A percentile compares a stretch with the other conserved stretches of the same genome.
Evolutionary conservation across 169 alveolate genomes (phyloP).

Genomic region (Eimeria zaria): DNA sequence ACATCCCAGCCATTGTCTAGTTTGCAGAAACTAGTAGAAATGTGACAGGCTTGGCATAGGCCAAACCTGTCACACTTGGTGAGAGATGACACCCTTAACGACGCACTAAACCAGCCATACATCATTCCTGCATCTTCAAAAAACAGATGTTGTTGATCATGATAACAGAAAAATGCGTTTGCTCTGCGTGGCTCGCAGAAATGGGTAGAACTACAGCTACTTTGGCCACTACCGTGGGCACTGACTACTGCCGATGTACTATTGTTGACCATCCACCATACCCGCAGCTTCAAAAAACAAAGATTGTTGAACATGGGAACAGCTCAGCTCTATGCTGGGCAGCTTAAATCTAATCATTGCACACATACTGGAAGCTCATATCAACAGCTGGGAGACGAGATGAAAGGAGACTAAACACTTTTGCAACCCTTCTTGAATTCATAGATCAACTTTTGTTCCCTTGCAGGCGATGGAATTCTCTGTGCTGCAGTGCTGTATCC

Average conservation of each 20-base stretch:
- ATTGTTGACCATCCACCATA: neutral
- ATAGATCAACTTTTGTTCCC: neutral
- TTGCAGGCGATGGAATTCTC: slow-evolving; percentile 32
- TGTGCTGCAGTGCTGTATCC: slow-evolving; percentile 67
- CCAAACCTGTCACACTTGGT: too few relatives aligned
- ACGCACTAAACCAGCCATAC: too few relatives aligned
- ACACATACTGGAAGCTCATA: neutral
- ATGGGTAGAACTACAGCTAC: neutral
- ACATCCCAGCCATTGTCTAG: neutral
- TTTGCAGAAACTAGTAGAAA: too few relatives aligned
- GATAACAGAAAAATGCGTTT: neutral
- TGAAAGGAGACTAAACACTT: too few relatives aligned
- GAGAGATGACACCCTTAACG: too few relatives aligned
- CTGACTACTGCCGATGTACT: neutral
- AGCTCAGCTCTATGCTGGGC: neutral
- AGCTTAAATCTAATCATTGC: neutral
- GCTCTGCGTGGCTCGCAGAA: neutral
- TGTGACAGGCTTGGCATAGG: too few relatives aligned
- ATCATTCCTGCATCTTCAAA: too few relatives aligned
- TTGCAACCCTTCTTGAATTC: neutral
- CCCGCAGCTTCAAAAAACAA: neutral
- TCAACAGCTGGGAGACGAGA: neutral
- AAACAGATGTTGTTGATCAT: too few relatives aligned
- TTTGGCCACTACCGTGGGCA: neutral
- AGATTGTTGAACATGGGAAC: neutral